Base-by-base conservation (phyloP, 148 eudicot genomes). In the Chenopodium suecicum region DNA sequence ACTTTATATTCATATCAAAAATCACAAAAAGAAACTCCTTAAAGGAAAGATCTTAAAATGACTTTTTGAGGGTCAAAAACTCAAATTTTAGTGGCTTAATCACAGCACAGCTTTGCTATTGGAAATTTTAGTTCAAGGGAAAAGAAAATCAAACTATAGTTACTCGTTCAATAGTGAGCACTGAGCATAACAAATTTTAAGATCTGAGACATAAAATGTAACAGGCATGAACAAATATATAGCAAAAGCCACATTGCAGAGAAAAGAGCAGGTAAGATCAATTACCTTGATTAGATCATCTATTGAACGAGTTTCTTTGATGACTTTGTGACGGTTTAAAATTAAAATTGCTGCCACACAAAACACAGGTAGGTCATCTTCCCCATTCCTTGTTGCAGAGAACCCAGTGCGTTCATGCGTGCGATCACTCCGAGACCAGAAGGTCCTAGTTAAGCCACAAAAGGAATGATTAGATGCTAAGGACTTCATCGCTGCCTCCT, bases 271-370 rank as follows among this genome's bases (percentile, higher is more conserved):
- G 83, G 60, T 63, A 69, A 79, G 64, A 65, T 41, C 17, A 85
- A 85, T 27, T 84, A 90, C 99, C 99, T 96, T 96, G 81, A 96
- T 96, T 70, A 96, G 87, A 88, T 96, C 99, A 84, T 96, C 99
- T 68, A 96, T 90, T 74, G 99, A 96, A 84, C 64, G 92, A 37
- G 99, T 92, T 85, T 91, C 94, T 87, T 87, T 91, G 81, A 91
- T 88, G 83, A 96, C 87, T 80, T 92, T 96, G 41, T 94, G 92
- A 58, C 97, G 97, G 81, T 96, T 96, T 78, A 89, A 82, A 70
- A 94, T 85, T 23, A 96, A 90, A 88, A 96, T 90, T 63, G 98
- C 97, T 8, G 99, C 99, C 58, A 94, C 99, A 84, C 93, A 89
- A 66, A 92, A 96, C 47, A 96, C 98, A 72, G 99, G 97, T 80